A percentile compares a stretch with the other conserved stretches of the same genome.
phyloP scores from a whole-genome alignment of 306 rosid species.

The Vigna unguiculata region DNA sequence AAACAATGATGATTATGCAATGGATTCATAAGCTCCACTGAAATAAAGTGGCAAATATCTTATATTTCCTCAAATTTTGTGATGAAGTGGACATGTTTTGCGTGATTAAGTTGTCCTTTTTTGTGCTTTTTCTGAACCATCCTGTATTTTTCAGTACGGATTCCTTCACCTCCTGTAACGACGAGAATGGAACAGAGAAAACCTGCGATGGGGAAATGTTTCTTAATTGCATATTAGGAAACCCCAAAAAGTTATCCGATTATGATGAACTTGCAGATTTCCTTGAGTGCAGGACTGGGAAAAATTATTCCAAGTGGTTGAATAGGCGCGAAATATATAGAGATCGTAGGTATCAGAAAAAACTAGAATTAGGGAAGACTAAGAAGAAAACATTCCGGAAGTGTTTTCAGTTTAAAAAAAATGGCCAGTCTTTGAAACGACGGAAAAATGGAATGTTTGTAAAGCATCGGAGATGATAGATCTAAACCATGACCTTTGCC shows the following conservation, averaged over 20 bases:
- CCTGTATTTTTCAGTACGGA: slow-evolving; percentile 41
- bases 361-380: slow-evolving; percentile 51
- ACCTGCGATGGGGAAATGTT: slow-evolving; percentile 58
- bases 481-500: neutral
- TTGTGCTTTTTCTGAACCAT: slow-evolving; percentile 35
- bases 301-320: slow-evolving; percentile 72
- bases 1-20: too few relatives aligned
- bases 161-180: slow-evolving; percentile 27
- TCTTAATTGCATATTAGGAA: slow-evolving; percentile 55
- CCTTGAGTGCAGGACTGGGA: slow-evolving; percentile 61
- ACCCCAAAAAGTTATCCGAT: slow-evolving; percentile 42
- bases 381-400: slow-evolving; percentile 57
- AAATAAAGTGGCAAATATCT: too few relatives aligned
- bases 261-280: slow-evolving; percentile 70
- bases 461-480: slow-evolving; percentile 22
- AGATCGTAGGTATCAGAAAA: slow-evolving; percentile 53
- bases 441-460: neutral
- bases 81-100: slow-evolving; percentile 25
- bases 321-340: slow-evolving; percentile 52
- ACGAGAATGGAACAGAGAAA: slow-evolving; percentile 56
- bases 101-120: neutral
- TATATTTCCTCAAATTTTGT: neutral
- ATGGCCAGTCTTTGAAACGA: slow-evolving; percentile 12
- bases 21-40: too few relatives aligned
- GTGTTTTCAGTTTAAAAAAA: slow-evolving; percentile 40